These are phyloP conservation scores for Scutellaria minor DNA, from an alignment of 257 asterid genomes.

Conservation along the genomic window DNA sequence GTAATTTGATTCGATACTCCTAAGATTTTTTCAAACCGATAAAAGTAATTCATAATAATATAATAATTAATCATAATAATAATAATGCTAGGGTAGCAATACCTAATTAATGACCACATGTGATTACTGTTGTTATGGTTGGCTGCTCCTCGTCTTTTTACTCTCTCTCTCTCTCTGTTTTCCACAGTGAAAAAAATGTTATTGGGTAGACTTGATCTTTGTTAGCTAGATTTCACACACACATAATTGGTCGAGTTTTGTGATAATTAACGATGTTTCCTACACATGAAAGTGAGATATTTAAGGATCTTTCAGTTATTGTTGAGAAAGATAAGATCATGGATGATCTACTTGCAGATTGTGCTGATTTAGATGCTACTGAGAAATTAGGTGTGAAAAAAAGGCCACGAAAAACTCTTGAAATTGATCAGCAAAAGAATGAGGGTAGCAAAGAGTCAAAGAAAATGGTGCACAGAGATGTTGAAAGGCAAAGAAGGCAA, in stretches of 20 bases:
- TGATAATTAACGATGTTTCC: constrained; percentile 22
- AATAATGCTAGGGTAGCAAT: neutral
- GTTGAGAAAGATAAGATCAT: constrained; percentile 23
- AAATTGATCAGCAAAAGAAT: neutral
- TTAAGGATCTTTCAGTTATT: constrained; percentile 20
- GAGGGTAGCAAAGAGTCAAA: constrained; percentile 10
- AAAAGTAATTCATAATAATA: no score
- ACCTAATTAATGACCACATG: constrained; percentile 11
- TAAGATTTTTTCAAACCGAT: no score
- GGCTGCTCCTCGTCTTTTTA: constrained; percentile 14
- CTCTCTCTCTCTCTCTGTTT: neutral
- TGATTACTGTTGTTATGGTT: constrained; percentile 31
- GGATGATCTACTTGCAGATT: constrained; percentile 34
- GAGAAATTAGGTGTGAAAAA: neutral
- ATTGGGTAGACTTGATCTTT: no score
- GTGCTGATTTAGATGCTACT: neutral
- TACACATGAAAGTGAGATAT: constrained; percentile 1
- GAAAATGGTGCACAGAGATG: constrained; percentile 49
- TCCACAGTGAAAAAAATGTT: neutral
- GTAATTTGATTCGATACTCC: neutral
- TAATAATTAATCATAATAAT: no score
- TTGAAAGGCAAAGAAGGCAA: constrained; percentile 64
- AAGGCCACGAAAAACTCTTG: neutral
- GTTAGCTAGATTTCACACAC: neutral
- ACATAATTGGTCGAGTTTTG: no score